Conservation (phyloP, 2,329 filamentous ascomycete genomes). For the Coniochaeta prunicola region DNA sequence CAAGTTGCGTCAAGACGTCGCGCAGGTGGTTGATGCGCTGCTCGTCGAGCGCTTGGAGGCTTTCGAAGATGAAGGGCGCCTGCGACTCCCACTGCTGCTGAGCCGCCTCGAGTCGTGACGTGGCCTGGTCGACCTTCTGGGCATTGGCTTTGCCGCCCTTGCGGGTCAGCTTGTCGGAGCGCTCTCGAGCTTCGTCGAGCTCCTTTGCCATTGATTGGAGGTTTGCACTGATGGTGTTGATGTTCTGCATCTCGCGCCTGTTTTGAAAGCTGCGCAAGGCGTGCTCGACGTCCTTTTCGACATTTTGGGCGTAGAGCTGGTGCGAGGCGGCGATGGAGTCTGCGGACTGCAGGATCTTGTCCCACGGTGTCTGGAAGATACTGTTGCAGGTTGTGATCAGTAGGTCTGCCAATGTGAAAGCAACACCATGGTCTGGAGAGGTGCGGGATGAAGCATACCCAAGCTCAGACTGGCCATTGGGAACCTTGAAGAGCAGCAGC, state of each 20-base stretch:
- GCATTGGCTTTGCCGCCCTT: slow-evolving; percentile 72
- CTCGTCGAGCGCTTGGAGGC: slow-evolving; percentile 85
- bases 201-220: slow-evolving; percentile 75
- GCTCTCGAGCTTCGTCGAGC: slow-evolving; percentile 75
- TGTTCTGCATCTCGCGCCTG: slow-evolving; percentile 71
- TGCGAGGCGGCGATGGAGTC: slow-evolving; percentile 80
- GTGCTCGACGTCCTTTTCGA: slow-evolving; percentile 82
- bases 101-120: slow-evolving; percentile 68
- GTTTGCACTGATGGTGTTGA: slow-evolving; percentile 76
- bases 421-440: neutral
- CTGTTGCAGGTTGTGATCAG: slow-evolving; percentile 35
- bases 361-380: slow-evolving; percentile 86
- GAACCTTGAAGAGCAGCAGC: slow-evolving; percentile 66
- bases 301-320: slow-evolving; percentile 67
- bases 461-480: slow-evolving; percentile 71
- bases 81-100: slow-evolving; percentile 86
- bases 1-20: slow-evolving; percentile 83
- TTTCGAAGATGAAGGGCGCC: slow-evolving; percentile 91
- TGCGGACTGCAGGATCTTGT: slow-evolving; percentile 72
- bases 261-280: slow-evolving; percentile 70
- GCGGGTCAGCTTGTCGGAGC: slow-evolving; percentile 73
- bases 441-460: slow-evolving; percentile 54
- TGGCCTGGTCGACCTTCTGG: slow-evolving; percentile 69
- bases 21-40: slow-evolving; percentile 81
- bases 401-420: slow-evolving; percentile 4